phyloP scores from a whole-genome alignment of 257 asterid species.

The Buddleja alternifolia region DNA sequence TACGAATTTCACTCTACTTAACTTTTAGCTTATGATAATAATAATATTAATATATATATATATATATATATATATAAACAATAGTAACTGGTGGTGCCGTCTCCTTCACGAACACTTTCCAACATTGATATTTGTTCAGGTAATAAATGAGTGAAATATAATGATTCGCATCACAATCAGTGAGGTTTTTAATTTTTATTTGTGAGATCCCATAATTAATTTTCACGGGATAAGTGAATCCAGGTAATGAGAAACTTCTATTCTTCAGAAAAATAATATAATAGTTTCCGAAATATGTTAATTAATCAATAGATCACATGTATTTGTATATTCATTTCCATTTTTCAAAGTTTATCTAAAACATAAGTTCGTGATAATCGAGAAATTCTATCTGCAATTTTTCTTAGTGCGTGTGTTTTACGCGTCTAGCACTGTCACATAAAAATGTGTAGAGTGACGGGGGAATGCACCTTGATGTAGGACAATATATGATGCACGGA shows the following conservation, averaged over 20 bases:
- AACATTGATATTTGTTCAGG: constrained; percentile 8
- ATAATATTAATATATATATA: not conserved
- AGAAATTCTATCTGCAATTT: too few species aligned
- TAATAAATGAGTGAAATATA: constrained; percentile 11
- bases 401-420: too few species aligned
- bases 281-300: not conserved
- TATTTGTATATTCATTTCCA: not conserved
- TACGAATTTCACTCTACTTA: too few species aligned
- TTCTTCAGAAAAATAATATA: constrained; percentile 24
- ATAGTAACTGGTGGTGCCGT: constrained; percentile 46
- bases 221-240: constrained; percentile 33
- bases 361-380: not conserved
- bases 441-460: too few species aligned
- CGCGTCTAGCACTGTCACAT: too few species aligned
- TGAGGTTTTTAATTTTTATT: constrained; percentile 1
- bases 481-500: too few species aligned
- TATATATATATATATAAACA: not conserved
- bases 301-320: constrained; percentile 12
- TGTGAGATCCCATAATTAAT: constrained; percentile 32
- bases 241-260: constrained; percentile 42
- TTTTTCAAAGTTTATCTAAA: constrained; percentile 7
- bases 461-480: too few species aligned
- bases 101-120: constrained; percentile 63
- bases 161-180: constrained; percentile 37
- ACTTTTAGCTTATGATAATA: too few species aligned